Percentiles rank a stretch among this genome's conserved stretches.
Conservation (phyloP, 345 rosid species). For the Nasturtium officinale region DNA sequence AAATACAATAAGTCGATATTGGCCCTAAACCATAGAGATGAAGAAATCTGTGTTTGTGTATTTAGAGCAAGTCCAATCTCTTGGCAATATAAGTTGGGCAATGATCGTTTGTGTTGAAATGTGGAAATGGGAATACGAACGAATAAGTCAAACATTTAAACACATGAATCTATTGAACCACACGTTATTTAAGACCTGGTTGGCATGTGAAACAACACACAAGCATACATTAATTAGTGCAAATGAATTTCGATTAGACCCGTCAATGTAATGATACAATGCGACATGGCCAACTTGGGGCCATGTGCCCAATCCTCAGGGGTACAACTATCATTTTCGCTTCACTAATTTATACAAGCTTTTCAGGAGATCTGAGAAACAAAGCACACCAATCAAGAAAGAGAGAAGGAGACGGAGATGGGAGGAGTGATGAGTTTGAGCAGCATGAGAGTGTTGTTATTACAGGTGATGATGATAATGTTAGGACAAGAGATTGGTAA, state of each 20-base stretch:
- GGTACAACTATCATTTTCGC: conserved; percentile 26
- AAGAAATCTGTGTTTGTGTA: not conserved
- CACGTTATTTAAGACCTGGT: conserved; percentile 1
- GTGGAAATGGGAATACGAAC: conserved; percentile 4
- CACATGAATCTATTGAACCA: conserved; percentile 12
- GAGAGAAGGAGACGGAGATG: conserved; percentile 18
- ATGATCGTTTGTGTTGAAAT: not conserved
- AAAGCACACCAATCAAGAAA: conserved; percentile 20
- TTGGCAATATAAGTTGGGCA: not conserved
- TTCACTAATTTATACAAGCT: conserved; percentile 13
- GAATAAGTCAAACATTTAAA: not conserved
- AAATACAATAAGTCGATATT: conserved; percentile 21
- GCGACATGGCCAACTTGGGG: conserved; percentile 36
- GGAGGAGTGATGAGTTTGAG: conserved; percentile 28
- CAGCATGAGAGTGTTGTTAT: conserved; percentile 28
- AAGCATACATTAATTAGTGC: conserved; percentile 18
- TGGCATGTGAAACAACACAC: conserved; percentile 37
- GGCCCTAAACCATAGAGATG: not conserved
- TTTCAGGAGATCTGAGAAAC: conserved; percentile 34
- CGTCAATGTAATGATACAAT: conserved; percentile 4
- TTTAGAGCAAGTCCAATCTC: not conserved
- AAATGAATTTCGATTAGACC: conserved; percentile 12
- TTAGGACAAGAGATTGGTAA: conserved; percentile 47
- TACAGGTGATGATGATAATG: conserved; percentile 45
- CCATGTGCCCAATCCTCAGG: conserved; percentile 31